Evolutionary conservation across 139 green algal genomes (phyloP).

Genomic region (Chlorella sp.): DNA sequence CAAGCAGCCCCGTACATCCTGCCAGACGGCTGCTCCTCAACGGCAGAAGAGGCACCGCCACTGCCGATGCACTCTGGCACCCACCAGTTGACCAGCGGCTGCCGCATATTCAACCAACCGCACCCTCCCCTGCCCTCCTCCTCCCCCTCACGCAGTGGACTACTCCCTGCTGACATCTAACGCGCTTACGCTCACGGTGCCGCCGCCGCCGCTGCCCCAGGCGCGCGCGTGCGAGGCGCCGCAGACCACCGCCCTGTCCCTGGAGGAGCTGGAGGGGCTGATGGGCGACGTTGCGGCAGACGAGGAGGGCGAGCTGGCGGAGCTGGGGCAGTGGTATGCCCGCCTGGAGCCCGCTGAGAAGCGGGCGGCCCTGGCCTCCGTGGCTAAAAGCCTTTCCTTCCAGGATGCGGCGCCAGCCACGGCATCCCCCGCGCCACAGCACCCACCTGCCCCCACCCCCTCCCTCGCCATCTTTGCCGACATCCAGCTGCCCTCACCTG

Average conservation of each 20-base stretch:
- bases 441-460: not conserved
- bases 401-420: not conserved
- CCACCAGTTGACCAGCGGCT: too few relatives aligned
- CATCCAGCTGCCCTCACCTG: not conserved
- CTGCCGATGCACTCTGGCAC: too few relatives aligned
- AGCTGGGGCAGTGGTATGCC: constrained; percentile 1
- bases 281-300: not conserved
- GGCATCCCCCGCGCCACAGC: not conserved
- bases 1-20: too few relatives aligned
- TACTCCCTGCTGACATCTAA: not conserved
- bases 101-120: not conserved
- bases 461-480: constrained; percentile 9
- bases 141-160: not conserved
- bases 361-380: not conserved
- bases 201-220: not conserved
- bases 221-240: not conserved
- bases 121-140: not conserved
- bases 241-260: too few relatives aligned
- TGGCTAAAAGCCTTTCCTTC: constrained; percentile 3
- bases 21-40: too few relatives aligned
- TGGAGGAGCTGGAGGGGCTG: not conserved
- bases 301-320: constrained; percentile 4
- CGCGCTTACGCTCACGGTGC: not conserved
- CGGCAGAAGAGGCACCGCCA: too few relatives aligned
- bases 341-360: not conserved